Conservation (phyloP, 208 protist species). For the Trypanosoma boissoni region DNA sequence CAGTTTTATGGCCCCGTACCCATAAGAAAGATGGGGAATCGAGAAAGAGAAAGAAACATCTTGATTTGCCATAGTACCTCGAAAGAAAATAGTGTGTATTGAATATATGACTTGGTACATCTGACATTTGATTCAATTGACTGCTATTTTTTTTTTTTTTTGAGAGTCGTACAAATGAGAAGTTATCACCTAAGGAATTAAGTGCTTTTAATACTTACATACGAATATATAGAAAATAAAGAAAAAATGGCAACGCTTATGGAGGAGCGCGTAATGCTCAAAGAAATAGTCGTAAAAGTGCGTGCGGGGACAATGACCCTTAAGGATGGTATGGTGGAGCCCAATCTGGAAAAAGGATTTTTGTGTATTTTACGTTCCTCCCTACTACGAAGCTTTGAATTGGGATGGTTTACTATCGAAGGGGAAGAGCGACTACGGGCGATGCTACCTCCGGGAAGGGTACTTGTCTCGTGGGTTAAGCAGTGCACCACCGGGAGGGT, state of each 20-base stretch:
- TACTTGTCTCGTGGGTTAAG: slow-evolving; percentile 23
- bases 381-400: not conserved
- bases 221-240: too few relatives aligned
- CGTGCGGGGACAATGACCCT: slow-evolving; percentile 17
- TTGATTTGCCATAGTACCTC: too few relatives aligned
- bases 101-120: not conserved
- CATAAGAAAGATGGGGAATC: slow-evolving; percentile 26
- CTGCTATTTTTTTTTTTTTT: slow-evolving; percentile 6
- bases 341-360: slow-evolving; percentile 11
- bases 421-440: slow-evolving; percentile 9
- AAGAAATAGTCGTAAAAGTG: slow-evolving; percentile 7
- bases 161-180: not conserved
- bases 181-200: not conserved
- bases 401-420: slow-evolving; percentile 14
- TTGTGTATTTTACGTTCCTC: slow-evolving; percentile 16
- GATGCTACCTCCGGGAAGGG: slow-evolving; percentile 8
- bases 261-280: not conserved
- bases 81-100: slow-evolving; percentile 9
- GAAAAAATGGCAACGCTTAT: not conserved
- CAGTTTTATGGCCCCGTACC: slow-evolving; percentile 71
- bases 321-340: slow-evolving; percentile 12
- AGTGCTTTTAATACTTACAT: not conserved
- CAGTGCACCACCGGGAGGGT: slow-evolving; percentile 23
- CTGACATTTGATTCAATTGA: slow-evolving; percentile 12
- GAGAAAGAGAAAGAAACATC: not conserved